A percentile compares a stretch with the other conserved stretches of the same genome.
Evolutionary conservation across 768 basidiomycete genomes (phyloP).

Genomic region (Collybia sordida): DNA sequence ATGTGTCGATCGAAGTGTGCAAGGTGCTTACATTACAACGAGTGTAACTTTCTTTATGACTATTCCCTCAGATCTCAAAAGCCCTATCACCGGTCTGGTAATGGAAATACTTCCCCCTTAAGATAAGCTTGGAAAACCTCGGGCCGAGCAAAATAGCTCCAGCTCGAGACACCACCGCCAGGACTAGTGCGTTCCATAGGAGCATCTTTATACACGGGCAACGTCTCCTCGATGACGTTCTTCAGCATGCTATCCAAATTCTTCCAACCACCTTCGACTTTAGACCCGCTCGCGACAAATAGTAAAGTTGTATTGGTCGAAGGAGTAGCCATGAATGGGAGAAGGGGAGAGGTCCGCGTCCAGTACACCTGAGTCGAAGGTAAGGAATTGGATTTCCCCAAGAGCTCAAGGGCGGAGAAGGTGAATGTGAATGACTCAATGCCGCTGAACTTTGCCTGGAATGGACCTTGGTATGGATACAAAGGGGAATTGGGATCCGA

Average conservation of each 20-base stretch:
- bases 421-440: conserved; percentile 20
- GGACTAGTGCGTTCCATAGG: conserved; percentile 1
- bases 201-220: conserved; percentile 11
- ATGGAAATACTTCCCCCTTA: conserved; percentile 14
- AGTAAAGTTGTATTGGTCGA: conserved; percentile 6
- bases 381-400: conserved; percentile 2
- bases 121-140: conserved; percentile 18
- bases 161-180: conserved; percentile 5
- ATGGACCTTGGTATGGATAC: conserved; percentile 11
- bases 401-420: conserved; percentile 8
- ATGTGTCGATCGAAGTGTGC: too few species aligned
- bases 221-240: conserved; percentile 6
- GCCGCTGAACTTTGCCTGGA: conserved; percentile 14
- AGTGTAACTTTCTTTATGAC: too few species aligned
- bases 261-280: conserved; percentile 6
- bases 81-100: conserved; percentile 6
- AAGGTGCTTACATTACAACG: too few species aligned
- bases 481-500: conserved; percentile 11
- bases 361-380: conserved; percentile 13
- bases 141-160: conserved; percentile 12
- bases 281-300: conserved; percentile 8
- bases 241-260: not conserved
- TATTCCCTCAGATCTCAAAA: too few species aligned
- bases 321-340: conserved; percentile 14
- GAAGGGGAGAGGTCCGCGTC: conserved; percentile 13